Evolutionary conservation across 192 early-diverging fungal species (phyloP).

Genomic region (Coemansia sp.): DNA sequence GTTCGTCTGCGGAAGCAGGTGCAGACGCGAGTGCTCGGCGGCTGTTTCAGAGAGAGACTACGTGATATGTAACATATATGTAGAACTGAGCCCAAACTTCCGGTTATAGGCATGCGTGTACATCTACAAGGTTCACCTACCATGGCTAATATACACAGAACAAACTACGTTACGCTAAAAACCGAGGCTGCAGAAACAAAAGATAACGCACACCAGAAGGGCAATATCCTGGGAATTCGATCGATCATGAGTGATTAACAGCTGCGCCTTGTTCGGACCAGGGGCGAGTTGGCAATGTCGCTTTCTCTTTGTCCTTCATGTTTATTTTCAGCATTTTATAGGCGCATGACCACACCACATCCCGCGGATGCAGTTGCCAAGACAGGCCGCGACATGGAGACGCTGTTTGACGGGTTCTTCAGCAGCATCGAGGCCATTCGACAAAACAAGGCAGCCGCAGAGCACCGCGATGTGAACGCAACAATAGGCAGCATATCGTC

Average conservation of each 20-base stretch:
- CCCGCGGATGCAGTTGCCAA: slow-evolving; percentile 15
- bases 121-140: background rate
- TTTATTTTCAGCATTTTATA: background rate
- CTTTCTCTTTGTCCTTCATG: background rate
- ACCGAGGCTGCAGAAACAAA: no score
- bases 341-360: background rate
- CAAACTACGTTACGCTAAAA: no score
- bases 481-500: slow-evolving; percentile 41
- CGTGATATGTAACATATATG: background rate
- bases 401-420: slow-evolving; percentile 48
- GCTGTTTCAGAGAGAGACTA: slow-evolving; percentile 37
- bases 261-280: background rate
- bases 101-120: background rate
- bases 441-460: slow-evolving; percentile 7
- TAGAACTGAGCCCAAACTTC: background rate
- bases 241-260: no score
- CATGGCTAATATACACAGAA: background rate
- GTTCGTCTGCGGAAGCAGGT: slow-evolving; percentile 66
- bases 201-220: no score
- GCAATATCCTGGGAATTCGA: no score
- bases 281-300: background rate
- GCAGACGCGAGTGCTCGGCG: slow-evolving; percentile 57
- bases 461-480: slow-evolving; percentile 22
- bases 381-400: slow-evolving; percentile 40
- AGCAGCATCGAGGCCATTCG: slow-evolving; percentile 46